Evolutionary conservation across 2,329 filamentous ascomycete species (phyloP), one percentile per base, ranked within the genome.

Genomic region (Calycina marina): DNA sequence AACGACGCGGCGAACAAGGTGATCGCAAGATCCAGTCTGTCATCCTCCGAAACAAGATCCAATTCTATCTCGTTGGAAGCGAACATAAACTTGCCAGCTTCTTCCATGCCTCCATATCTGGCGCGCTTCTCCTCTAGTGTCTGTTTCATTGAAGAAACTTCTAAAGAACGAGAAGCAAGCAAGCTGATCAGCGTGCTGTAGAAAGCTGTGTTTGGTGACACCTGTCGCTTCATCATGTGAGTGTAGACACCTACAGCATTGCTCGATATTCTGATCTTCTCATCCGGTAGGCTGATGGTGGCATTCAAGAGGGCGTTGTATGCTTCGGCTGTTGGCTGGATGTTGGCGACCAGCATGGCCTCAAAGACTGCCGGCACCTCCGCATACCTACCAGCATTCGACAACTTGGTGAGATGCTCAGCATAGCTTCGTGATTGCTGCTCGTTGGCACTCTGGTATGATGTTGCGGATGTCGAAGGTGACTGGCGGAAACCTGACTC

Each of bases 211-310:
- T 94, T 78, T 5, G 88, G 86, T 13, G 69, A 61, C 14, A 96
- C 77, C 45, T 77, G 78, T 42, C 86, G 79, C 43, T 78, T 75
- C 45, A 93, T 73, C 90, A 98, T 96, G 53, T 96, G 86, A 11
- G 85, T 79, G 56, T 96, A 98, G 32, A 98, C 81, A 59, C 93
- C 86, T 32, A 96, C 67, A 4, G 84, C 85, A 61, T 93, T 93
- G 40, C 84, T 78, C 10, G 93, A 82, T 32, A 90, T 74, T 58
- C 92, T 80, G 33, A 79, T 78, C 56, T 77, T 80, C 54, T 82
- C 77, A 14, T 67, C 65, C 5, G 86, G 82, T 12, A 94, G 69
- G 45, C 83, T 69, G 40, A 94, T 83, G 10, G 85, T 85, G 4
- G 90, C 83, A 47, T 77, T 67, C 26, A 98, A 63, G 27, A 98